Evolutionary conservation across 2,329 filamentous ascomycete genomes (phyloP).

Genomic region (Xylariaceae sp.): DNA sequence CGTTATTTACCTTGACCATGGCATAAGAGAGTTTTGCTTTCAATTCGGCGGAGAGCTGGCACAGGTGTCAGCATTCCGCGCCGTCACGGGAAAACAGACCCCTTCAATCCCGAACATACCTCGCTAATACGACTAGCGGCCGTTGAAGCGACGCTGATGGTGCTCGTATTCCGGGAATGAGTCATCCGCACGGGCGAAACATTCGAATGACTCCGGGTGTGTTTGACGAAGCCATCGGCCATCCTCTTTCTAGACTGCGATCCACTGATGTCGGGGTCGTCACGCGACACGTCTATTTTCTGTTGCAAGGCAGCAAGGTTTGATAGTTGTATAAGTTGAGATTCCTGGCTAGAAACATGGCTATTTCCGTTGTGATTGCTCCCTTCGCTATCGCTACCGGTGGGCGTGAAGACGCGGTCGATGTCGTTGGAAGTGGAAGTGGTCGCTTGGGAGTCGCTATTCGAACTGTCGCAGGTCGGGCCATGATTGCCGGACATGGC

Average conservation of each 20-base stretch:
- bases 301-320: conserved; percentile 51
- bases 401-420: conserved; percentile 40
- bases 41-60: conserved; percentile 50
- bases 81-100: no score
- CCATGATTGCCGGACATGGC: conserved; percentile 18
- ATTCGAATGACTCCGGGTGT: conserved; percentile 35
- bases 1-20: conserved; percentile 87
- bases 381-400: conserved; percentile 37
- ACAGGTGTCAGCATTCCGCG: conserved; percentile 18
- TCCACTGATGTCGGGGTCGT: conserved; percentile 29
- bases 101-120: no score
- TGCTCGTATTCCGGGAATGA: conserved; percentile 68
- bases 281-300: conserved; percentile 38
- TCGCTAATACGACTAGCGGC: conserved; percentile 70
- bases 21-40: conserved; percentile 84
- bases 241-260: conserved; percentile 61
- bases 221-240: conserved; percentile 69
- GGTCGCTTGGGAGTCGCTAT: conserved; percentile 41
- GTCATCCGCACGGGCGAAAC: conserved; percentile 44
- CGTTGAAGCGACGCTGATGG: conserved; percentile 55
- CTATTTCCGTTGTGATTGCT: conserved; percentile 35
- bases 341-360: conserved; percentile 46
- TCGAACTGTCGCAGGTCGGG: conserved; percentile 28
- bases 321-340: conserved; percentile 53
- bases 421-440: conserved; percentile 35